Percentiles rank a stretch among this genome's conserved stretches.
These are phyloP conservation scores for Erodium trifolium DNA, from an alignment of 441 rosid genomes.

Conservation along the genomic window DNA sequence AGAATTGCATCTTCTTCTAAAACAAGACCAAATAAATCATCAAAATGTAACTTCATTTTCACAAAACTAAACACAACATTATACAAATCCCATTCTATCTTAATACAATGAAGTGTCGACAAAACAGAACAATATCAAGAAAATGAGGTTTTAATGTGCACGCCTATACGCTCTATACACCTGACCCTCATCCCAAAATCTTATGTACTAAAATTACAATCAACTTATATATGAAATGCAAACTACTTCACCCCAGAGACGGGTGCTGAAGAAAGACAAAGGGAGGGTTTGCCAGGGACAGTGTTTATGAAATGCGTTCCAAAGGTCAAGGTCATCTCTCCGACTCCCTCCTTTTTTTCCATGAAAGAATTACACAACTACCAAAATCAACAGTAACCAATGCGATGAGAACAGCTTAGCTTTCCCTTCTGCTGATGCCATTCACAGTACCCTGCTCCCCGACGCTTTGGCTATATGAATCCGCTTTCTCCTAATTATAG, in stretches of 20 bases:
- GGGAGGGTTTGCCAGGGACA: constrained; percentile 11
- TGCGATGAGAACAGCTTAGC: not conserved
- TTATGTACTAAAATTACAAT: constrained; percentile 27
- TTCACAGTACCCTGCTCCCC: not conserved
- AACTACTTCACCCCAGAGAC: constrained; percentile 20
- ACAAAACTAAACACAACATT: constrained; percentile 14
- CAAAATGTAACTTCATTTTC: constrained; percentile 13
- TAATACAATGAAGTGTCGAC: too few relatives aligned
- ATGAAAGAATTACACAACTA: constrained; percentile 27
- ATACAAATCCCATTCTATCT: constrained; percentile 21
- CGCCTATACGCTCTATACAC: constrained; percentile 40
- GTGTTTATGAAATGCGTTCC: constrained; percentile 16
- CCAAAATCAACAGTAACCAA: constrained; percentile 9
- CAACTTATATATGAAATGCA: constrained; percentile 19
- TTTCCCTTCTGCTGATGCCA: constrained; percentile 11
- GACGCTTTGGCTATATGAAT: constrained; percentile 11
- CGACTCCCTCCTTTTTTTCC: not conserved
- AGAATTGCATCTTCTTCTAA: not conserved
- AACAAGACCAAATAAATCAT: not conserved
- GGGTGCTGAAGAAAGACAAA: constrained; percentile 17
- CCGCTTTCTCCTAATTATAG: constrained; percentile 32
- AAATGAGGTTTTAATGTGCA: not conserved
- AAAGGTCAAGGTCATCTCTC: constrained; percentile 14
- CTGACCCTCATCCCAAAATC: constrained; percentile 31
- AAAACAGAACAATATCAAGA: not conserved